Base-by-base conservation (phyloP, 257 asterid species). In the Agastache rugosa region DNA sequence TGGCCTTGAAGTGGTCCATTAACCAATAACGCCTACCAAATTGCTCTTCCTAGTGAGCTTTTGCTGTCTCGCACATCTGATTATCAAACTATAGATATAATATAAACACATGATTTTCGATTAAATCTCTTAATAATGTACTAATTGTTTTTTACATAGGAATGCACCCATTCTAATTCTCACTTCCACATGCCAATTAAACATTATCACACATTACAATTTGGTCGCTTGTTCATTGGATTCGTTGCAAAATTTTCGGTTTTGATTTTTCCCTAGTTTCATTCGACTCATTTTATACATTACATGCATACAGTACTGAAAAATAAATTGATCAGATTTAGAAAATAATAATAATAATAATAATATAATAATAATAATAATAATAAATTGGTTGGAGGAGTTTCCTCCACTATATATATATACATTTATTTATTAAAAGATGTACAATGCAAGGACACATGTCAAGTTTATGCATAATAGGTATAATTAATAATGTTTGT, bases 21-120 rank as follows among this genome's bases (percentile, higher is more conserved):
- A 50, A 41, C 69, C 69, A 75, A 37, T 50, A 69, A 74, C 79
- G 19, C 62, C 70, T 29, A 41, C 54, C 45, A 64, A 63, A 63
- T 48, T 47, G 37, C 66, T 59, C 47, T 11, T 31, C 2, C 54
- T 79, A 80, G 83, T 80, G 87, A 48, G 75, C 23, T 75, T 71
- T 5, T 44, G 84, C 87, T 83, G 84, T 83, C 77, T 65, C 73
- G 82, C 86, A 83, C 74, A 66, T 63, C 54, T 35, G n/a, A 31
- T 73, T 31, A 78, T 67, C 73, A n/a, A 78, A 27, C 17, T 41
- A 41, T n/a, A 41, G n/a, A 3, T 9, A 23, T 11, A 63, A 31
- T 10, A 17, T 17, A 61, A 14, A 1, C 64, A 17, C 50, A n/a
- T 12, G 0, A 37, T 37, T 63, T 34, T 35, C 11, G n/a, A 63